Conservation (phyloP, 257 asterid genomes). For the Petunia secreta region DNA sequence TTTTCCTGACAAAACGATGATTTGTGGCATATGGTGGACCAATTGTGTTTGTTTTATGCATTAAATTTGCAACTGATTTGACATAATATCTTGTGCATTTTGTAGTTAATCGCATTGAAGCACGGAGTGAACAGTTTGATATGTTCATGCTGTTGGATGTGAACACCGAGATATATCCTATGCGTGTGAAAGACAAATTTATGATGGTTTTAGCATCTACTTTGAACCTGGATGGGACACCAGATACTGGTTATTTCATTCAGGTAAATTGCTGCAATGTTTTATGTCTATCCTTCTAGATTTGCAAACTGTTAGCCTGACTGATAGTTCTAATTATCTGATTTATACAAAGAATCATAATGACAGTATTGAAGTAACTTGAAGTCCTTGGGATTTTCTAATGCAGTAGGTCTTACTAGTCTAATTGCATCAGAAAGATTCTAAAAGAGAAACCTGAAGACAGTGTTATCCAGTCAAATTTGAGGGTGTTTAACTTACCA, state of each 20-base stretch:
- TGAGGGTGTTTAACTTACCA: not conserved
- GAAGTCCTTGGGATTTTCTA: not conserved
- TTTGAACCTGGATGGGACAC: conserved; percentile 95
- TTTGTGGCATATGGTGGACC: not conserved
- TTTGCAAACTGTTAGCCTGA: conserved; percentile 19
- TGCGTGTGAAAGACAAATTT: conserved; percentile 75
- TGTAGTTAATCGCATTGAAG: conserved; percentile 70
- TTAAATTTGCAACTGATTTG: conserved; percentile 3
- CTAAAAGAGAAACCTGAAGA: too few relatives aligned
- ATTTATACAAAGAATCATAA: not conserved
- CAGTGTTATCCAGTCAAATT: too few relatives aligned
- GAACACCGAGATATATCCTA: conserved; percentile 75
- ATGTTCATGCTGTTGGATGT: conserved; percentile 80
- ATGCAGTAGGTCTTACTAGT: too few relatives aligned
- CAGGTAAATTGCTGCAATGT: conserved; percentile 53
- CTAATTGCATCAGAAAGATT: too few relatives aligned
- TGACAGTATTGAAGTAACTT: not conserved
- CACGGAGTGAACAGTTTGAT: conserved; percentile 89
- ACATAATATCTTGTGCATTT: not conserved
- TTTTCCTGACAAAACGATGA: not conserved
- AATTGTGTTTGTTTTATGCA: not conserved
- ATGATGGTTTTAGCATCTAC: conserved; percentile 90
- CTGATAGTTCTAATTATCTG: conserved; percentile 18
- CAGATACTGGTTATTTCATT: conserved; percentile 76
- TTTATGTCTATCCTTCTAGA: not conserved